Evolutionary conservation across 257 asterid species (phyloP), one percentile per base, ranked within the genome.

Genomic region (Primulina eburnea): DNA sequence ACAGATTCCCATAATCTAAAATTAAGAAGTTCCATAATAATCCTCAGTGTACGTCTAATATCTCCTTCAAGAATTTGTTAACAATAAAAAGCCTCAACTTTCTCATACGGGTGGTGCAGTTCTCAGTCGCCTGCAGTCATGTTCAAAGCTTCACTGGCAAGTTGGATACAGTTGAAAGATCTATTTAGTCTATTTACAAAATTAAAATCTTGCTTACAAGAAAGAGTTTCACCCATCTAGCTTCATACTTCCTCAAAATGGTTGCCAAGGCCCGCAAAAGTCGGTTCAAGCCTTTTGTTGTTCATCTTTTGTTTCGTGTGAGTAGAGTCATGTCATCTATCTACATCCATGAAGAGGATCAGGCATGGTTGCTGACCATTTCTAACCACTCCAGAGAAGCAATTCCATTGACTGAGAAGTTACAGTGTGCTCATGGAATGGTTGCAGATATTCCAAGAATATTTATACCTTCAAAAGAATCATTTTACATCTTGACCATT

Each of bases 401-500:
- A 24, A 43, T 16, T 40, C 12, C 68, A 38, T 11, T 2, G 30
- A 28, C 10, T 18, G 14, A 64, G 55, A 26, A 65, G 64, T 20
- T 50, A 20, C 60, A 50, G 43, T 20, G 26, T n/a, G 17, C 56
- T 30, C 18, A 73, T 34, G 58, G 37, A 60, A 35, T 37, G 14
- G 34, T 56, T 16, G 30, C 65, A 33, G 71, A 60, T 71, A 9
- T 62, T 76, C 66, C 18, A 38, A 50, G 43, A 30, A 64, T 26
- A 62, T 61, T 74, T 71, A 64, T 68, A 11, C 73, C 8, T 17
- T 56, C 59, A 60, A 62, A 9, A 18, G 32, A 60, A 57, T 70
- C 67, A 16, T 24, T 21, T 78, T 72, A 88, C 68, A 81, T 75
- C 77, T 90, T 87, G 58, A 67, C 80, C 85, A 82, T 63, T 72